A percentile compares a stretch with the other conserved stretches of the same genome.
These are phyloP conservation scores for Thalassiosira hispida DNA, from an alignment of 352 stramenopile genomes.

Conservation along the genomic window DNA sequence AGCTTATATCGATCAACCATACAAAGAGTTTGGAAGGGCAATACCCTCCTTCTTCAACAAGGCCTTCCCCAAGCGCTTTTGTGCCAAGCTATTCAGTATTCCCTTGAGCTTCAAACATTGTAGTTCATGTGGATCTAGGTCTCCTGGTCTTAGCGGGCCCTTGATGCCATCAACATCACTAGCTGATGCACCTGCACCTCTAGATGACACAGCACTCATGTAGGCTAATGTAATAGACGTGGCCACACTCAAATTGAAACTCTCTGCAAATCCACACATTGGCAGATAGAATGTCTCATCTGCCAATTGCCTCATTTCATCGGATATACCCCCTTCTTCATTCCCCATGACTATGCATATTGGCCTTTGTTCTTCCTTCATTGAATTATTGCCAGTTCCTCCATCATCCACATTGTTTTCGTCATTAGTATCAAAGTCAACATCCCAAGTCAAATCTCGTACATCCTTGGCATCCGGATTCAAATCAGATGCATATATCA, in stretches of 20 bases:
- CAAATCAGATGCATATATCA: conserved; percentile 75
- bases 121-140: conserved; percentile 72
- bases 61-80: conserved; percentile 58
- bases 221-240: conserved; percentile 85
- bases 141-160: conserved; percentile 64
- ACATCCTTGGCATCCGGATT: conserved; percentile 74
- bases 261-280: conserved; percentile 89
- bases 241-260: conserved; percentile 88
- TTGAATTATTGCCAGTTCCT: background rate
- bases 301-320: conserved; percentile 75
- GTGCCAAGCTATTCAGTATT: conserved; percentile 69
- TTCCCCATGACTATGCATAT: conserved; percentile 89
- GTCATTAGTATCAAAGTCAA: conserved; percentile 45
- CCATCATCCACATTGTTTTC: conserved; percentile 4
- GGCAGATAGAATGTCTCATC: conserved; percentile 87
- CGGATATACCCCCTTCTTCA: conserved; percentile 86
- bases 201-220: conserved; percentile 64
- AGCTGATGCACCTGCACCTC: background rate
- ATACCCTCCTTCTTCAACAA: conserved; percentile 71
- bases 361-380: conserved; percentile 41
- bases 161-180: background rate
- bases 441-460: conserved; percentile 75
- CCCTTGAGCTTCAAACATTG: conserved; percentile 72
- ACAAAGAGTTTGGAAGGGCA: conserved; percentile 49
- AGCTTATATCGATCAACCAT: too few relatives aligned